phyloP scores from a whole-genome alignment of 2,329 filamentous ascomycete genomes.

The Fusarium miscanthi region DNA sequence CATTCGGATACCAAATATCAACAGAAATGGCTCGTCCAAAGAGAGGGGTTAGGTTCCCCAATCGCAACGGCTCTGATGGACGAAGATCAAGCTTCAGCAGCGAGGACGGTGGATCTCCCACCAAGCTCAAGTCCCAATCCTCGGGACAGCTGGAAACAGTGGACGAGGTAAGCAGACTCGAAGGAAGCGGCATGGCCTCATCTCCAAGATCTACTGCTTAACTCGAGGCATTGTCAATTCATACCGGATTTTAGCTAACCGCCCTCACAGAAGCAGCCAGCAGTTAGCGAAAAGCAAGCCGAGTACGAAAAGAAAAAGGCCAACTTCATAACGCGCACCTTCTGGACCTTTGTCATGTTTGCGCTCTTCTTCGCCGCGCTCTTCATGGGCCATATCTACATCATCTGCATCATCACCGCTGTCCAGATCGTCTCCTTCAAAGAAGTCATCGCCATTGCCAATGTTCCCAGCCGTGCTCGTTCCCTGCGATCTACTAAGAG shows the following conservation, averaged over 20 bases:
- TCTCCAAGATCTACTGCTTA: neutral
- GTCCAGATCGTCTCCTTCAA: conserved; percentile 98
- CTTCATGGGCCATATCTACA: conserved; percentile 97
- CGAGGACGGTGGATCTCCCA: conserved; percentile 60
- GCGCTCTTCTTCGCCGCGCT: conserved; percentile 89
- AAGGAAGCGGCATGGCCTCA: neutral
- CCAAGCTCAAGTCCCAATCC: conserved; percentile 44
- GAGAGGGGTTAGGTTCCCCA: conserved; percentile 67
- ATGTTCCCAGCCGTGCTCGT: conserved; percentile 90
- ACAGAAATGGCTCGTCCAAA: conserved; percentile 52
- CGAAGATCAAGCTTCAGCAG: conserved; percentile 78
- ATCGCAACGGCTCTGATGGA: conserved; percentile 60
- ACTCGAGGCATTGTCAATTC: neutral
- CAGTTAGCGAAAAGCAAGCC: conserved; percentile 55
- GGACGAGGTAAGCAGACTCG: conserved; percentile 48
- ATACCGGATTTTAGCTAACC: neutral
- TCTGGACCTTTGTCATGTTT: conserved; percentile 99
- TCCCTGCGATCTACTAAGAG: conserved; percentile 94
- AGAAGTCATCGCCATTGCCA: conserved; percentile 97
- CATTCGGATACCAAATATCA: conserved; percentile 5
- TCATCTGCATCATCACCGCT: conserved; percentile 91
- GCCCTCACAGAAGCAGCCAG: conserved; percentile 54
- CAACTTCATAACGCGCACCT: conserved; percentile 94
- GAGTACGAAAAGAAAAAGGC: conserved; percentile 99
- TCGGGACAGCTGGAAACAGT: conserved; percentile 49